Percentiles rank a stretch among this genome's conserved stretches.
Conservation (phyloP, 345 rosid genomes). For the Crucihimalaya himalaica region DNA sequence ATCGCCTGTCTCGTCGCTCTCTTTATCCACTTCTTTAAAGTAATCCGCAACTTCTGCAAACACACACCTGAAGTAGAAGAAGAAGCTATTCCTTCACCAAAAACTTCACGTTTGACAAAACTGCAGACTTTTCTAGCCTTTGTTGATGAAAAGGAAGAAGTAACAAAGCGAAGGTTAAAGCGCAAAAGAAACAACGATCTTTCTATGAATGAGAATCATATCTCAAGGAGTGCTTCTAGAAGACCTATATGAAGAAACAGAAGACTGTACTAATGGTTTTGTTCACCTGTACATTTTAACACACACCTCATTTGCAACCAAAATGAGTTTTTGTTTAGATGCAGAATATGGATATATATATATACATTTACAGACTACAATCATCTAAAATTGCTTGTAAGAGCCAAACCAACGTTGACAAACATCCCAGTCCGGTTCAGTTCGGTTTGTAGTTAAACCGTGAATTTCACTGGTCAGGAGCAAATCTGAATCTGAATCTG, state of each 20-base stretch:
- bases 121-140: constrained; percentile 64
- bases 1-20: constrained; percentile 63
- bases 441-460: background rate
- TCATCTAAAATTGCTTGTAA: too few species aligned
- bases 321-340: constrained; percentile 11
- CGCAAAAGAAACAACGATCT: constrained; percentile 53
- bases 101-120: constrained; percentile 47
- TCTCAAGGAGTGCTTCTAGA: constrained; percentile 14
- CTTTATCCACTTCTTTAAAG: constrained; percentile 51
- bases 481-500: constrained; percentile 35
- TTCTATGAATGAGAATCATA: constrained; percentile 28
- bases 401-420: too few species aligned
- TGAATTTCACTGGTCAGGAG: constrained; percentile 9
- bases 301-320: constrained; percentile 11
- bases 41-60: constrained; percentile 50
- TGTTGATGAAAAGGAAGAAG: constrained; percentile 59
- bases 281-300: constrained; percentile 1
- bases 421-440: background rate
- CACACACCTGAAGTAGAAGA: constrained; percentile 14
- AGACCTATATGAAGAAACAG: constrained; percentile 28
- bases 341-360: background rate
- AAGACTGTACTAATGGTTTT: background rate
- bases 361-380: background rate
- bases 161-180: constrained; percentile 46
- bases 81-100: constrained; percentile 32